Percentiles rank a stretch among this genome's conserved stretches.
Conservation (phyloP, 2,329 filamentous ascomycete species). For the Penicillium fuscoglaucum region DNA sequence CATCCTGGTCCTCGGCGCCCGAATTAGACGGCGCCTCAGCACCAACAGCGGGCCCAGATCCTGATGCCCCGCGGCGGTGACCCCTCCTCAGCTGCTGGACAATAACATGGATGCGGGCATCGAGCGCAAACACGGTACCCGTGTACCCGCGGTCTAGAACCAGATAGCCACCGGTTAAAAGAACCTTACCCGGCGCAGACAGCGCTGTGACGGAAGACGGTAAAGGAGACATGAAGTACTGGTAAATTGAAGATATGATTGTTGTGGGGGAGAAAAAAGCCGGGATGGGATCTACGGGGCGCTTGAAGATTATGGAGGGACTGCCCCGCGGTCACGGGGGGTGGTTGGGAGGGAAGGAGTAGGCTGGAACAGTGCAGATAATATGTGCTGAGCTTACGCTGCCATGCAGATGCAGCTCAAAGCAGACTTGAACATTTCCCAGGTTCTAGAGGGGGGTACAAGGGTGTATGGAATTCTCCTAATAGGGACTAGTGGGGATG, state of each 20-base stretch:
- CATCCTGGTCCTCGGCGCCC: conserved; percentile 55
- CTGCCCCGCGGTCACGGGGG: conserved; percentile 9
- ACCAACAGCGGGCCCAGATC: conserved; percentile 14
- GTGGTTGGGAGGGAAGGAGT: neutral
- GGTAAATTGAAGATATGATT: conserved; percentile 1
- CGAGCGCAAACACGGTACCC: conserved; percentile 66
- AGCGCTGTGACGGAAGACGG: conserved; percentile 55
- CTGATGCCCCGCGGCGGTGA: conserved; percentile 22
- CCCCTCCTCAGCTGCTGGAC: conserved; percentile 54
- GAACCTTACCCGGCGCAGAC: conserved; percentile 93
- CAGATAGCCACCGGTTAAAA: conserved; percentile 91
- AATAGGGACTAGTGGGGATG: conserved; percentile 19
- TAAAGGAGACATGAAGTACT: conserved; percentile 17
- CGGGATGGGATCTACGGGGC: conserved; percentile 9
- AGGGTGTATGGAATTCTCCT: conserved; percentile 26
- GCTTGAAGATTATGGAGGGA: conserved; percentile 1
- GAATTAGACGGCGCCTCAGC: conserved; percentile 6
- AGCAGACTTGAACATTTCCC: neutral
- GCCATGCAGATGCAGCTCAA: conserved; percentile 2
- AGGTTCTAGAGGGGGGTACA: neutral
- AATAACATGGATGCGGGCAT: conserved; percentile 63
- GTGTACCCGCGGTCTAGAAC: conserved; percentile 87
- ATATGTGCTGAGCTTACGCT: neutral
- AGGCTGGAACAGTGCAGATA: neutral
- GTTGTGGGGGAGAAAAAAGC: conserved; percentile 15